Base-by-base conservation (phyloP, 1,284 basidiomycete species). In the Trichosporon faecale region DNA sequence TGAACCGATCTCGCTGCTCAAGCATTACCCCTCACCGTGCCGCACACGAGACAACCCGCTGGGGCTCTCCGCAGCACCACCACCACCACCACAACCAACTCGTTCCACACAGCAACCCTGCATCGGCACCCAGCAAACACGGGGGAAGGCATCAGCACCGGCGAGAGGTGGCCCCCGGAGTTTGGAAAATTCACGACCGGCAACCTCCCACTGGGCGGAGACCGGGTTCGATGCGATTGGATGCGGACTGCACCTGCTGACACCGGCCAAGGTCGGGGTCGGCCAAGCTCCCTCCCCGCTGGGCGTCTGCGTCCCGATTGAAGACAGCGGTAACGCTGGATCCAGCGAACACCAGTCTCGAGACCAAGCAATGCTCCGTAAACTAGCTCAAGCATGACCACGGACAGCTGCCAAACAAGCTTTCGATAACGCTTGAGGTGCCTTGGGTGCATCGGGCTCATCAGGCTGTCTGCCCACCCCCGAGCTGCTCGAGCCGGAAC, bases 381-480 rank as follows among this genome's bases (percentile, higher is more conserved):
- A 3, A 52, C 49, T 9, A 52, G 40, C 5, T 44, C 21, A 25
- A 52, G 49, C 49, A 52, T 12, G 2, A 12, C 49, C 49, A 52
- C 25, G 21, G 49, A 52, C 49, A 25, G 29, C 27, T 8, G 18
- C 27, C 29, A 29, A 33, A 9, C 27, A 61, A 31, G 27, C 57
- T 61, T 61, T 31, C 16, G 57, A 61, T 31, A n/a, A 27, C 40
- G 49, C 49, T 44, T n/a, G 57, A 27, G 57, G 57, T 61, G 57
- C 57, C 57, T 31, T 31, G 57, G 16, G 11, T 61, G 57, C 57
- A 61, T 61, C 18, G 14, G 27, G 6, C 27, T 31, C n/a, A n/a
- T n/a, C n/a, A n/a, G n/a, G n/a, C n/a, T n/a, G n/a, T 7, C 18
- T 61, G 57, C 57, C 57, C 57, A 61, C 57, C 49, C 49, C 49